A percentile compares a stretch with the other conserved stretches of the same genome.
Evolutionary conservation across 2,329 filamentous ascomycete species (phyloP).

Genomic region (Colletotrichum chrysophilum): DNA sequence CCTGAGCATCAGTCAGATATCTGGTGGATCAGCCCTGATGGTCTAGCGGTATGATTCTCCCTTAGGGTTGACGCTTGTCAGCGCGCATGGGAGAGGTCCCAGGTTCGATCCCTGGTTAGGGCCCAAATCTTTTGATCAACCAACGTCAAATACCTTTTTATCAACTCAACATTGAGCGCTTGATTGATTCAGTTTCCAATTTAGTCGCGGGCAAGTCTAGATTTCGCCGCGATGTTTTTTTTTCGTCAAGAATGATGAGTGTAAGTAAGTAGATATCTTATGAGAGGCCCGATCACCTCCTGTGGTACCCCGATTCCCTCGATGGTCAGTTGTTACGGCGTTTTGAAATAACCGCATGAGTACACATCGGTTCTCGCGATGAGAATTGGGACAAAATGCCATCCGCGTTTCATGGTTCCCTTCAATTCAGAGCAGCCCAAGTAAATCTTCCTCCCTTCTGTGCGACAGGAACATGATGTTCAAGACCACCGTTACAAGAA

Average conservation of each 20-base stretch:
- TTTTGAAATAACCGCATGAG: neutral
- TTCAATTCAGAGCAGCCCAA: neutral
- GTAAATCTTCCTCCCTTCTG: neutral
- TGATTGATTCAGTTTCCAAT: too few species aligned
- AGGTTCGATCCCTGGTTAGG: constrained; percentile 9
- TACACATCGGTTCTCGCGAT: neutral
- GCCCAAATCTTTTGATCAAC: neutral
- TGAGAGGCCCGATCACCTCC: neutral
- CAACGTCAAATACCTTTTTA: too few species aligned
- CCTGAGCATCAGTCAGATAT: fast-evolving
- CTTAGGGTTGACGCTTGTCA: neutral
- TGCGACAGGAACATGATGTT: neutral
- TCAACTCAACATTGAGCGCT: too few species aligned
- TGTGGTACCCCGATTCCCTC: neutral
- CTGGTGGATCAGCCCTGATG: neutral
- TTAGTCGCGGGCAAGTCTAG: neutral
- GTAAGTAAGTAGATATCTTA: neutral
- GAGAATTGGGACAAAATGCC: neutral
- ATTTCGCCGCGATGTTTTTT: neutral
- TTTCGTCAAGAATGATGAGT: neutral
- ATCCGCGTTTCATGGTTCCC: neutral
- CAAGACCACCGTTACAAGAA: neutral
- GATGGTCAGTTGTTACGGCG: fast-evolving
- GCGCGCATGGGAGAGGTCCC: neutral
- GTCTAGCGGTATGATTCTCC: constrained; percentile 12